These are phyloP conservation scores for Podospora pseudopauciseta DNA, from an alignment of 495 filamentous ascomycete genomes.

Conservation along the genomic window DNA sequence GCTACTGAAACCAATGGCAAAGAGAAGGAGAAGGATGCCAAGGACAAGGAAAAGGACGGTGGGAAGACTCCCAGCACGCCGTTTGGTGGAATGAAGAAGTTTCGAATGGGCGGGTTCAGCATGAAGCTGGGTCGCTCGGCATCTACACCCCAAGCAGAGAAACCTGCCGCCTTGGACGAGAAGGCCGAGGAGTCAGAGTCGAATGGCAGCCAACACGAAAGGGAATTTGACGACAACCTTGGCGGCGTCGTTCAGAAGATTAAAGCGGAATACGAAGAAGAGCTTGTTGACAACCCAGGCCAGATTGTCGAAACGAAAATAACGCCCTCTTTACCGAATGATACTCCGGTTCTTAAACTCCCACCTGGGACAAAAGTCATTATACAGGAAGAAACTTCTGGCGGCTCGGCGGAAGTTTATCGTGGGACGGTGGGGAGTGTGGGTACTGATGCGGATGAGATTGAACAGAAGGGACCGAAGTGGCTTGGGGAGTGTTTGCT, in stretches of 20 bases:
- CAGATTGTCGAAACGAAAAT: constrained; percentile 60
- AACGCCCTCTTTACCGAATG: constrained; percentile 71
- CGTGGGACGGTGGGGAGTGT: constrained; percentile 77
- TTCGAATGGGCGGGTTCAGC: constrained; percentile 77
- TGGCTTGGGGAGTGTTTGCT: constrained; percentile 93
- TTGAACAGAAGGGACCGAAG: constrained; percentile 79
- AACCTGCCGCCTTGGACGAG: constrained; percentile 73
- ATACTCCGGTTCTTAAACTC: constrained; percentile 80
- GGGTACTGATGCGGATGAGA: constrained; percentile 71
- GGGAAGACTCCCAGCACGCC: constrained; percentile 62
- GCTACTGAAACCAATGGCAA: constrained; percentile 48
- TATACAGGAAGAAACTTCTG: constrained; percentile 91
- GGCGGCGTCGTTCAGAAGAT: constrained; percentile 75
- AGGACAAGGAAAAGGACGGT: constrained; percentile 61
- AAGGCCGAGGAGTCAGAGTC: constrained; percentile 57
- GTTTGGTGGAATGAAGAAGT: constrained; percentile 79
- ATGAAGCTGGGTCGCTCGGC: constrained; percentile 69
- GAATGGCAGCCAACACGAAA: constrained; percentile 71
- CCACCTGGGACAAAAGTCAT: constrained; percentile 80
- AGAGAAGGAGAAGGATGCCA: constrained; percentile 53
- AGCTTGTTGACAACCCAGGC: constrained; percentile 53
- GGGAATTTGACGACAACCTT: constrained; percentile 78
- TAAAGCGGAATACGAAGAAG: constrained; percentile 70
- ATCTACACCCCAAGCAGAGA: constrained; percentile 65
- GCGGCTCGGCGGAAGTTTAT: constrained; percentile 88